Percentiles rank a stretch among this genome's conserved stretches.
These are phyloP conservation scores for Medicago ruthenica DNA, from an alignment of 306 rosid genomes.

Conservation along the genomic window DNA sequence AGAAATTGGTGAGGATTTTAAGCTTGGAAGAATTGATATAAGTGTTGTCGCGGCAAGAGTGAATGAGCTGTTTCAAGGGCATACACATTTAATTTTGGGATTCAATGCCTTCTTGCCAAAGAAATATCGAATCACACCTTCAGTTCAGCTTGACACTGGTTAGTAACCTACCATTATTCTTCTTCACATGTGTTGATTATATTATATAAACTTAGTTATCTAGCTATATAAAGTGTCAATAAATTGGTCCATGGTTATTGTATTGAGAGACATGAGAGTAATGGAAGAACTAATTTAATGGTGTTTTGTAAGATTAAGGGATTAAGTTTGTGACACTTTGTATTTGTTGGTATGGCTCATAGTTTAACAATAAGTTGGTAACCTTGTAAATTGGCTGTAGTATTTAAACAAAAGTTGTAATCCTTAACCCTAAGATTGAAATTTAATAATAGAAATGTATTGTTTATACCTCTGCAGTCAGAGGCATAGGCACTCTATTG, in stretches of 20 bases:
- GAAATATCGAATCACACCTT: neutral
- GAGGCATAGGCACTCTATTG: neutral
- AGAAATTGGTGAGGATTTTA: neutral
- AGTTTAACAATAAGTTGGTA: neutral
- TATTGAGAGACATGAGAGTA: neutral
- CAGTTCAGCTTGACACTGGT: neutral
- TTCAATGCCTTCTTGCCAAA: conserved; percentile 9
- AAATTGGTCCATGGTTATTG: neutral
- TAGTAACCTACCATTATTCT: neutral
- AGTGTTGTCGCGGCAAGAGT: neutral
- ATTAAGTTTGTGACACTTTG: neutral
- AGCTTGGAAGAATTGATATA: neutral
- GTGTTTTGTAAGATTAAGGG: neutral
- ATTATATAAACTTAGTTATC: neutral
- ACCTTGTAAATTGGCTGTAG: neutral
- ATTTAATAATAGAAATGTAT: neutral
- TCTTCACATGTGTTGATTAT: neutral
- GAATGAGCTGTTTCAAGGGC: neutral
- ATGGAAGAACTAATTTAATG: neutral
- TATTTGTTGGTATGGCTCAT: no score
- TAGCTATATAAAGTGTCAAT: neutral
- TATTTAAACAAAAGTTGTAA: neutral
- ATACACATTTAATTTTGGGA: neutral
- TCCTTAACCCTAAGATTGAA: neutral
- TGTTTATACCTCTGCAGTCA: neutral